Base-by-base conservation (phyloP, 768 basidiomycete species). In the Tricholoma furcatifolium region DNA sequence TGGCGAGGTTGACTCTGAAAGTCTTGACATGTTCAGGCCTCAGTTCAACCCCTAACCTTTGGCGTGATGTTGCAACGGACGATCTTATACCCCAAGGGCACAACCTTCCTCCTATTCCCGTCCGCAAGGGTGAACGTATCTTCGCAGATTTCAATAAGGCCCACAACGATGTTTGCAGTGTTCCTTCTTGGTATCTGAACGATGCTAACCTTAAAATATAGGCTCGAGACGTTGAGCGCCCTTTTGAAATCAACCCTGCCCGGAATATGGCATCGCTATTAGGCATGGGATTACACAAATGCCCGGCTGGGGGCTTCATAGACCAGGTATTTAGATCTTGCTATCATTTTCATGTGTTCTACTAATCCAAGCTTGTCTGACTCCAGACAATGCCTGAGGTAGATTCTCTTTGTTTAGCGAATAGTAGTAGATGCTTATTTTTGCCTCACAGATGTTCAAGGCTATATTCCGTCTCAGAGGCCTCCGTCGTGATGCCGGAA, bases 331-430 rank as follows among this genome's bases (percentile, higher is more conserved):
- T 57, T 45, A 15, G 27, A 27, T 27, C 3, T 4, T 7, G 27
- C 27, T 27, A 4, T 27, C 27, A 3, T 27, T 27, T 38, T 38
- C 36, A 4, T 38, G 5, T 38, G 34, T 38, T 18, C 15, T 38
- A 31, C 39, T 38, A 14, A 43, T 20, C 12, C 24, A 14, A 27
- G 9, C 21, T 40, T 50, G 4, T 11, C 17, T 31, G 15, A 23
- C n/a, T n/a, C 36, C 9, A 65, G 63, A 65, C 60, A 0, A 62
- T 64, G 61, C 55, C 63, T 15, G 61, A 64, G 61, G 60, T 61
- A 34, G 15, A 7, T 15, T n/a, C 14, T 32, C 6, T 10, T 34
- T 17, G 8, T 21, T 31, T 24, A n/a, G 2, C 14, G 8, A 14
- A 4, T 52, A n/a, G n/a, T 18, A 38, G 11, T 36, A 23, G 1